Base-by-base conservation (phyloP, 164 flowering plant species). In the Brasenia schreberi region DNA sequence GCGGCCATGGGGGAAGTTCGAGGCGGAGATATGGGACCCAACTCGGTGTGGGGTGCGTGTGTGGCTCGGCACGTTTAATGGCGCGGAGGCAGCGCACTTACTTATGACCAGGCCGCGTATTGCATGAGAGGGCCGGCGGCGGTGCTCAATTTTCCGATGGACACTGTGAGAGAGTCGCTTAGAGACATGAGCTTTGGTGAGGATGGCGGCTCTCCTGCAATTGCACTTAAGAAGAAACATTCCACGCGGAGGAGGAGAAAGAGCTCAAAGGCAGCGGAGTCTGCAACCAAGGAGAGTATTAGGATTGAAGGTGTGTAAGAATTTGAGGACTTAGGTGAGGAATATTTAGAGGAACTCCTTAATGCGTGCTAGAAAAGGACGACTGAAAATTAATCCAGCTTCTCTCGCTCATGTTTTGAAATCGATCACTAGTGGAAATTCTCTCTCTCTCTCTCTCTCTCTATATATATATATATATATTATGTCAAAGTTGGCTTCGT, bases 1-100 rank as follows among this genome's bases (percentile, higher is more conserved):
- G 69, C 69, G 69, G 44, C 69, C 69, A 9, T 67, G 69, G 69
- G 69, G 69, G 4, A 61, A 43, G 45, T 67, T 60, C 19, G 69
- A 64, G 0, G 69, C 69, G 5, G 69, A 67, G 64, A 67, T 67
- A 6, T 64, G 69, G 4, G 69, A 67, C 43, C 43, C 69, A 1
- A 67, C 64, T 10, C 12, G 69, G 59, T 63, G 14, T 5, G 64
- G 58, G 4, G 69, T 58, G 5, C 69, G 69, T 4, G 56, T 61
- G 12, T 67, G 69, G 69, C 69, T 67, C 10, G 69, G 69, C 4
- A 67, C 69, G 10, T 67, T 67, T 18, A 6, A n/a, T 11, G 43
- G 64, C 5, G 42, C 69, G 1, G 69, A 67, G 64, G 69, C 61
- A 12, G 69, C 69, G 69, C 69, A 10, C 69, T 63, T 3, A 64